phyloP scores from a whole-genome alignment of 805 yeast genomes.

The Myxozyma neglecta region DNA sequence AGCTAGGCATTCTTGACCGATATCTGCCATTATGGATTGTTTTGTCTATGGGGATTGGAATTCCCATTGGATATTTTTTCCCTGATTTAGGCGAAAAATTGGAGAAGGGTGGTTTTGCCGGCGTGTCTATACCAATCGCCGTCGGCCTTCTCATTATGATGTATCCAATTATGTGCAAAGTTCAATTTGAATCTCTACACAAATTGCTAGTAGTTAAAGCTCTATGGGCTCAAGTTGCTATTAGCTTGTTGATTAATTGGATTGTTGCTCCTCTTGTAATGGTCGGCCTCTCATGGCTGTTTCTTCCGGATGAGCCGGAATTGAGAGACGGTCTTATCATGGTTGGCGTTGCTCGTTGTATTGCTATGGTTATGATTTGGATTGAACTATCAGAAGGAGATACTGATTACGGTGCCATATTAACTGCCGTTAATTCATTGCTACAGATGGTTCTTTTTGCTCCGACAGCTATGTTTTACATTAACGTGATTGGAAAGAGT shows the following conservation, averaged over 20 bases:
- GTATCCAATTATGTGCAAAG: conserved; percentile 58
- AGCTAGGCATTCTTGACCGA: conserved; percentile 33
- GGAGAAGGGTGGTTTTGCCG: conserved; percentile 32
- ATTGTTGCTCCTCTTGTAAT: conserved; percentile 56
- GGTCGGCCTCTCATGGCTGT: conserved; percentile 58
- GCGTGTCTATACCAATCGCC: conserved; percentile 39
- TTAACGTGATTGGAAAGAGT: conserved; percentile 46
- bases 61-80: conserved; percentile 34
- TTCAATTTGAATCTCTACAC: conserved; percentile 51
- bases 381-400: conserved; percentile 57
- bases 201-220: conserved; percentile 34
- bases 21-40: conserved; percentile 36
- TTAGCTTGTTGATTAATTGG: conserved; percentile 56
- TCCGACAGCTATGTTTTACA: conserved; percentile 51
- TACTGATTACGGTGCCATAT: conserved; percentile 50
- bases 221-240: conserved; percentile 39
- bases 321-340: conserved; percentile 57
- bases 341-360: conserved; percentile 61
- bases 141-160: conserved; percentile 57
- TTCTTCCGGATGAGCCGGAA: conserved; percentile 50
- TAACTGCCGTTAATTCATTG: conserved; percentile 54
- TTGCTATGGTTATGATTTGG: conserved; percentile 63
- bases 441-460: conserved; percentile 55
- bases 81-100: conserved; percentile 32
- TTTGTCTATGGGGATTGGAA: conserved; percentile 35